A percentile compares a stretch with the other conserved stretches of the same genome.
phyloP scores from a whole-genome alignment of 768 basidiomycete genomes.

The Agaricus blazei region DNA sequence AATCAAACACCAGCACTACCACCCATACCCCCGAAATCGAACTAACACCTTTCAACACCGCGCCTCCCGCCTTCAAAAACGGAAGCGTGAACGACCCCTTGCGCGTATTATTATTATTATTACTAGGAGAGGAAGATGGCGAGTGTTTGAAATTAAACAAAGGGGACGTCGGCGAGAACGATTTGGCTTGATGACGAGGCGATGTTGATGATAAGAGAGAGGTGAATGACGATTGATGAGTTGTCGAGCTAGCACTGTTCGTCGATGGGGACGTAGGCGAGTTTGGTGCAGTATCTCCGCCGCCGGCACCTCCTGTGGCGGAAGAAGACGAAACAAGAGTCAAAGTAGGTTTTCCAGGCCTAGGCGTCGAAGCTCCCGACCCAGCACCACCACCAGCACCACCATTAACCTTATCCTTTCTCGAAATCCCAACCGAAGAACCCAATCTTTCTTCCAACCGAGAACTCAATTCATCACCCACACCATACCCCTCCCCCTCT shows the following conservation, averaged over 20 bases:
- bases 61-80: constrained; percentile 22
- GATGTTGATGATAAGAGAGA: neutral
- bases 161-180: neutral
- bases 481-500: constrained; percentile 14
- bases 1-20: neutral
- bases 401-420: neutral
- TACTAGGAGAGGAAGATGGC: neutral
- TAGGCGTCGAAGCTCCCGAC: neutral
- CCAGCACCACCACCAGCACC: neutral
- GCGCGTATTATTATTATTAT: constrained; percentile 13
- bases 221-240: neutral
- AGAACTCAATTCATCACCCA: neutral
- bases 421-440: neutral
- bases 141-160: neutral
- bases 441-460: constrained; percentile 1
- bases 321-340: neutral
- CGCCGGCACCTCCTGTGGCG: neutral
- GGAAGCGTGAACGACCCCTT: constrained; percentile 25
- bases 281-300: constrained; percentile 1
- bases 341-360: neutral
- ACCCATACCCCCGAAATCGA: constrained; percentile 19
- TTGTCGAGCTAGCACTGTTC: neutral
- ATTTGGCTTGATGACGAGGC: neutral
- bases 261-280: neutral
- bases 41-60: constrained; percentile 38